Evolutionary conservation across 2,329 filamentous ascomycete species (phyloP), one percentile per base, ranked within the genome.

Genomic region (Calonectria honghensis): DNA sequence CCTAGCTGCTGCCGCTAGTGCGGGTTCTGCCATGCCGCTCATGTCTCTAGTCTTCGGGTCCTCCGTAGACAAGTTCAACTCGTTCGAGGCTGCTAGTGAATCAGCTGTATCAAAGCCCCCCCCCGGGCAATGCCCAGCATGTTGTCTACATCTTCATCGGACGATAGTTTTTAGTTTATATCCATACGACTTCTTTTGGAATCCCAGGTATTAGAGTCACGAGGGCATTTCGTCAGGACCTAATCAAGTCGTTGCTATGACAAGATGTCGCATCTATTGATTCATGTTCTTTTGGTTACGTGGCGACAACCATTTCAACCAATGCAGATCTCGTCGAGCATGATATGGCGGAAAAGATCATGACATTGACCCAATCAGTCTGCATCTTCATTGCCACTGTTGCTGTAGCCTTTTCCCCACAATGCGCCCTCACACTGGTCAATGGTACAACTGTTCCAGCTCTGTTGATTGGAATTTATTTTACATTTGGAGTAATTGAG

Each of bases 261-360:
- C 57, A 61, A 39, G 57, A 61, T 11, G 9, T 61, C 57, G 7
- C 57, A 0, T 61, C 41, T 41, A 61, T 35, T 14, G 57, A 61
- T 29, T 61, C 57, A 1, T 29, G 54, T 3, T 61, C 57, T 4
- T 61, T 35, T 6, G 57, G 57, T 3, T 61, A 61, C 4, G 57
- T 61, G n/a, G 57, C 57, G 2, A 61, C 57, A 39, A 61, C 57
- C 24, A 41, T 61, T n/a, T 61, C 57, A 10, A 16, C 57, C 35
- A 61, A 61, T 61, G 57, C 57, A 18, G 57, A 61, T 18, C 35
- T 39, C 6, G 35, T 41, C 9, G 35, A 61, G 9, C 35, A 59
- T 39, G 54, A 32, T n/a, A 59, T 59, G 32, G 54, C 54, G 3
- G 54, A 37, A 11, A 37, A 37, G 24, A 59, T 59, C 16, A 32